These are phyloP conservation scores for Rhodomyrtus tomentosa DNA, from an alignment of 345 rosid species.

Conservation along the genomic window DNA sequence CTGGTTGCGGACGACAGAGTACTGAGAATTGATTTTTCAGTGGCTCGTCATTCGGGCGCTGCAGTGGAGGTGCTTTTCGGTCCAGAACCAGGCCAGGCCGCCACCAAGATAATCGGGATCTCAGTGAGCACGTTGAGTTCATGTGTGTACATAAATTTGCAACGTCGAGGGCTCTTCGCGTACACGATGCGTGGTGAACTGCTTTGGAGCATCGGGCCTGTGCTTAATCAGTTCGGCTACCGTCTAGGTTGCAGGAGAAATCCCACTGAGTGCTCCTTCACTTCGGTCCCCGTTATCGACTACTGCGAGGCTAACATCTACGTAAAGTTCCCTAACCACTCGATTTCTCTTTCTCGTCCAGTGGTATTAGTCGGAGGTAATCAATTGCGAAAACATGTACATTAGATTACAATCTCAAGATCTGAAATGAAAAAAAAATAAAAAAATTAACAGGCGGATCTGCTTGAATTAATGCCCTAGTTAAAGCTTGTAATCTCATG, in stretches of 20 bases:
- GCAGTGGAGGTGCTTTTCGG: slow-evolving; percentile 47
- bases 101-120: slow-evolving; percentile 43
- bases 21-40: slow-evolving; percentile 25
- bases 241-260: slow-evolving; percentile 57
- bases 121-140: slow-evolving; percentile 53
- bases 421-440: no score
- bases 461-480: background rate
- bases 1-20: slow-evolving; percentile 70
- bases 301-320: slow-evolving; percentile 64
- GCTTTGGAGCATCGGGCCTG: slow-evolving; percentile 76
- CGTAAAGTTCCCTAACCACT: slow-evolving; percentile 24
- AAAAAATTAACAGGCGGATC: background rate
- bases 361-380: background rate
- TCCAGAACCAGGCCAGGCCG: slow-evolving; percentile 30
- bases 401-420: background rate
- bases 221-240: slow-evolving; percentile 41
- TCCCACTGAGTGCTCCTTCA: slow-evolving; percentile 44
- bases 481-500: background rate
- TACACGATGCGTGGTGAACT: slow-evolving; percentile 26
- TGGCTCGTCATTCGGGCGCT: slow-evolving; percentile 28
- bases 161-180: slow-evolving; percentile 53
- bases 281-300: slow-evolving; percentile 59
- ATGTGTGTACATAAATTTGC: slow-evolving; percentile 46
- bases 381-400: background rate
- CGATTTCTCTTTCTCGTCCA: background rate